Percentiles rank a stretch among this genome's conserved stretches.
These are phyloP conservation scores for Aspergillus sp. DNA, from an alignment of 2,329 filamentous ascomycete genomes.

Conservation along the genomic window DNA sequence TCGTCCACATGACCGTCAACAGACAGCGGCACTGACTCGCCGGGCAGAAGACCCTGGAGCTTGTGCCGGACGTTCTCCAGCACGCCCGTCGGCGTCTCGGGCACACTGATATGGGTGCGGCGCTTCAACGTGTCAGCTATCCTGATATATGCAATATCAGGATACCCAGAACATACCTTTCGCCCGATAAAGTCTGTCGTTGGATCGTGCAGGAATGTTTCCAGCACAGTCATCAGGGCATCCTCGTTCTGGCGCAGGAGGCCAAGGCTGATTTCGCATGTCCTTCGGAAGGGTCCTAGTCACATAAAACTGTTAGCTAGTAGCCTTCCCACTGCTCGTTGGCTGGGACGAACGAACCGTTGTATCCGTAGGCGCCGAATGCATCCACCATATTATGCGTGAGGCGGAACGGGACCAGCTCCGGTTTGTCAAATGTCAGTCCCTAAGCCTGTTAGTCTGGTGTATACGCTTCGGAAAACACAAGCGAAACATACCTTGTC, in stretches of 20 bases:
- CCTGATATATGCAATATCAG: not conserved
- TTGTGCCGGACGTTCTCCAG: conserved; percentile 83
- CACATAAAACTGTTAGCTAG: conserved; percentile 2
- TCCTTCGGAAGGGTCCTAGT: conserved; percentile 70
- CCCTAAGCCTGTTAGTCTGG: conserved; percentile 39
- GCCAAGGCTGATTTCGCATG: conserved; percentile 76
- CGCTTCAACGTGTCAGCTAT: conserved; percentile 26
- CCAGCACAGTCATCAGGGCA: conserved; percentile 91
- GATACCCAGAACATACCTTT: conserved; percentile 34
- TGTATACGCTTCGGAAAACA: no score
- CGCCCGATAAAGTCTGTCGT: conserved; percentile 86
- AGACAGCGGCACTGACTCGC: conserved; percentile 84
- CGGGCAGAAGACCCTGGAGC: conserved; percentile 69
- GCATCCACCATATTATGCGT: conserved; percentile 98
- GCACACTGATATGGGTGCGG: conserved; percentile 43
- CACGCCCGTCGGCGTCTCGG: conserved; percentile 66
- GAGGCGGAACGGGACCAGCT: conserved; percentile 88
- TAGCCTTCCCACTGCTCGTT: not conserved
- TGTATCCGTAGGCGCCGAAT: conserved; percentile 89
- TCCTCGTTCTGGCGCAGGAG: conserved; percentile 87
- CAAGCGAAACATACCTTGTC: conserved; percentile 72
- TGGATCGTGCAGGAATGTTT: conserved; percentile 94
- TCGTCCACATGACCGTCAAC: conserved; percentile 98
- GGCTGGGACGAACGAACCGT: conserved; percentile 41
- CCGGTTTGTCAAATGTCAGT: conserved; percentile 86